phyloP scores from a whole-genome alignment of 2,329 filamentous ascomycete genomes.

The Bertia moriformis region DNA sequence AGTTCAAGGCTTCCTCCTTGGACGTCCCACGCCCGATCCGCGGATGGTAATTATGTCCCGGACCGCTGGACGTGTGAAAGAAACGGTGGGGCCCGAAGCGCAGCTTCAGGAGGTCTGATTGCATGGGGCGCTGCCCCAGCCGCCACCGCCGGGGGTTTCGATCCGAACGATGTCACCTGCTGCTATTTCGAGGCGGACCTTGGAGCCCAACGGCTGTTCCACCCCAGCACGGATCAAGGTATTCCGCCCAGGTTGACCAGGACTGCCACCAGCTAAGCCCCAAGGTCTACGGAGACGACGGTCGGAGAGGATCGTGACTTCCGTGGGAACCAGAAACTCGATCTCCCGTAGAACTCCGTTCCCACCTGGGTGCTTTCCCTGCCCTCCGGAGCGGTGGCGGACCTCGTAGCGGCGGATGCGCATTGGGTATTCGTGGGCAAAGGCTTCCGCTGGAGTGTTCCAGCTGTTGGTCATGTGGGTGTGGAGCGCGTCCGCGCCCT shows the following conservation, averaged over 20 bases:
- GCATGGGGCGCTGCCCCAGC: no score
- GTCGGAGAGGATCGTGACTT: not conserved
- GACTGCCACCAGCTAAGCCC: not conserved
- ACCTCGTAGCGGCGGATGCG: not conserved
- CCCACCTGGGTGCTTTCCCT: not conserved
- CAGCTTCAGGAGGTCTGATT: no score
- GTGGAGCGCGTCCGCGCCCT: not conserved
- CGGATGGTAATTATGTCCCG: no score
- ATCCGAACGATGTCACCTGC: not conserved
- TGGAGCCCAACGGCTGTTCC: not conserved
- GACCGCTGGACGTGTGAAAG: no score
- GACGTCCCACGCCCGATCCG: no score
- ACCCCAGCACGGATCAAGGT: not conserved
- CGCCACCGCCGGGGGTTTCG: not conserved
- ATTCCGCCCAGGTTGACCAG: not conserved
- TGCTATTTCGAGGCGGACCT: not conserved
- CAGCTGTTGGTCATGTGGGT: not conserved
- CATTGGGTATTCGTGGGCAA: not conserved
- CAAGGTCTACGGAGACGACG: not conserved
- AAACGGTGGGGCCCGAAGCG: no score
- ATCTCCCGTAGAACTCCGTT: not conserved
- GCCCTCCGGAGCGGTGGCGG: not conserved
- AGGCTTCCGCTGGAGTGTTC: not conserved
- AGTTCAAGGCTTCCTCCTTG: no score
- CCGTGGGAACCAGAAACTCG: not conserved